Conservation (phyloP, 139 green algal genomes). For the Asterochloris erici region DNA sequence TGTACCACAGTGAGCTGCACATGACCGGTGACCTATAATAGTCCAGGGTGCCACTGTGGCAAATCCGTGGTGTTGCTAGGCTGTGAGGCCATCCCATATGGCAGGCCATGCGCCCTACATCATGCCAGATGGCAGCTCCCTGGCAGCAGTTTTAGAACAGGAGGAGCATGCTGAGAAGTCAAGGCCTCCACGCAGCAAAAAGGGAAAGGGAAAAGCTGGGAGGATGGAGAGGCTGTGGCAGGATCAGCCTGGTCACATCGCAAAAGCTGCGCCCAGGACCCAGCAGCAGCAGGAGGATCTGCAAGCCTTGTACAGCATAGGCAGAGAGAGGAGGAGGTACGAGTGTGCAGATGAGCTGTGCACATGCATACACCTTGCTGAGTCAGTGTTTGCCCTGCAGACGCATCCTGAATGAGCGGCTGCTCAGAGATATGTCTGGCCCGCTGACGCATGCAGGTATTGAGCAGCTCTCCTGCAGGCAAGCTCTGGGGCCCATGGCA, state of each 20-base stretch:
- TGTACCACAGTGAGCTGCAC: too few relatives aligned
- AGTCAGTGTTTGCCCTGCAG: slow-evolving; percentile 17
- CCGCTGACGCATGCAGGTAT: slow-evolving; percentile 44
- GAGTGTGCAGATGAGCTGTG: neutral
- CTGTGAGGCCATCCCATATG: neutral
- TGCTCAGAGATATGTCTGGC: slow-evolving; percentile 48
- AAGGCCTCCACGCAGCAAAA: neutral
- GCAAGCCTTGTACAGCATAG: slow-evolving; percentile 31
- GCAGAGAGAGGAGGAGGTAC: slow-evolving; percentile 8
- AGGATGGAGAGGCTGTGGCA: neutral
- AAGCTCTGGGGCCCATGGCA: neutral
- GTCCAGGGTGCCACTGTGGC: too few relatives aligned
- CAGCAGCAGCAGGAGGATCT: slow-evolving; percentile 26
- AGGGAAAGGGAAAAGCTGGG: neutral
- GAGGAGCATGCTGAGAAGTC: slow-evolving; percentile 15
- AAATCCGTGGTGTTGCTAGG: too few relatives aligned
- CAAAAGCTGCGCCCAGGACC: slow-evolving; percentile 4
- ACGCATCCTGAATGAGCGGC: slow-evolving; percentile 45
- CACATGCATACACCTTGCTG: neutral
- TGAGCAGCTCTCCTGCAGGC: slow-evolving; percentile 37
- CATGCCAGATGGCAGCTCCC: slow-evolving; percentile 31
- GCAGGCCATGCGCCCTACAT: slow-evolving; percentile 28
- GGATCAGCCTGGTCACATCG: neutral
- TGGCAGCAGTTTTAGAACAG: neutral
- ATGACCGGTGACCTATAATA: too few relatives aligned